Evolutionary conservation across 108 stramenopile genomes (phyloP).

Genomic region (Discostella pseudostelligera): DNA sequence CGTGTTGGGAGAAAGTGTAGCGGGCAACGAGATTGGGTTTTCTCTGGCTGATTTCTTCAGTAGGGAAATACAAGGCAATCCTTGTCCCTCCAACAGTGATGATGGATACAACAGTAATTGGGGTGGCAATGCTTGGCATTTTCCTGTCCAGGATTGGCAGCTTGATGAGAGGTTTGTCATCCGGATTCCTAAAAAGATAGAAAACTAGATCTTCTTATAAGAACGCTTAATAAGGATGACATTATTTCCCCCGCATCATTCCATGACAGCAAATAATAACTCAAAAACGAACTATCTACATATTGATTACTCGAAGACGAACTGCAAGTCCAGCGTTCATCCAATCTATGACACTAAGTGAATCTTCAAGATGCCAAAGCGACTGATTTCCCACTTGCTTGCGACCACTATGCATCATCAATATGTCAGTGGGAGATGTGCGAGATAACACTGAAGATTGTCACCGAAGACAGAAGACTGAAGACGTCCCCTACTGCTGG

Average conservation of each 20-base stretch:
- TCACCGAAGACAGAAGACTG: not conserved
- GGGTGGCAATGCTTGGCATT: constrained; percentile 72
- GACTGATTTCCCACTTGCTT: constrained; percentile 61
- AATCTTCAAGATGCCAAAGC: constrained; percentile 36
- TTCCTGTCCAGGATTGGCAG: constrained; percentile 83
- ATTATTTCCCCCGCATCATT: too few species aligned
- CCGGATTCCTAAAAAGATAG: constrained; percentile 45
- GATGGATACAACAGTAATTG: constrained; percentile 8
- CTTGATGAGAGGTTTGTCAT: constrained; percentile 69
- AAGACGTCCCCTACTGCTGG: too few species aligned
- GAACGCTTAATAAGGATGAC: not conserved
- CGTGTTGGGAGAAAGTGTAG: constrained; percentile 54
- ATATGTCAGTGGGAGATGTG: not conserved
- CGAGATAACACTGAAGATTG: not conserved
- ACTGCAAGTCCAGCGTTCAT: too few species aligned
- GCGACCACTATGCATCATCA: constrained; percentile 45
- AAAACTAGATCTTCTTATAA: too few species aligned
- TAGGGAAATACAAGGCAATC: constrained; percentile 83
- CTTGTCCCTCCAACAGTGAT: constrained; percentile 7
- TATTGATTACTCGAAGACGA: too few species aligned
- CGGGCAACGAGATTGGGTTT: constrained; percentile 70
- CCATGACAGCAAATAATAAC: too few species aligned
- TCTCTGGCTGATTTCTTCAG: constrained; percentile 79
- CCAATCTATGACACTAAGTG: too few species aligned
- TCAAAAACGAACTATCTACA: too few species aligned